phyloP scores from a whole-genome alignment of 495 filamentous ascomycete species.

The Pseudevernia furfuracea region DNA sequence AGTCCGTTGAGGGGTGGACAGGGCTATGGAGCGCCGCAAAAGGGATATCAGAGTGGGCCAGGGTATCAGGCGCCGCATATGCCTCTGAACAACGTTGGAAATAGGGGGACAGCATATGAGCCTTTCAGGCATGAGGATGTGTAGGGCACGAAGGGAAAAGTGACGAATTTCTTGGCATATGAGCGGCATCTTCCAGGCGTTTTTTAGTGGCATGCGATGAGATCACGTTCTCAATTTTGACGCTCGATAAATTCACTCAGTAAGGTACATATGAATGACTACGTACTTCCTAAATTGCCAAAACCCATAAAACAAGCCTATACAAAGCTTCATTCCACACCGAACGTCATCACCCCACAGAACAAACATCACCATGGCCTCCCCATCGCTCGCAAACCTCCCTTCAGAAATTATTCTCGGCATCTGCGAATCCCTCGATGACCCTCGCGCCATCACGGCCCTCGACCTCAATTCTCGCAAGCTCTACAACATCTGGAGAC shows the following conservation, averaged over 20 bases:
- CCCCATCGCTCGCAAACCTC: not conserved
- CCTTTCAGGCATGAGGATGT: constrained; percentile 33
- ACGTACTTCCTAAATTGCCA: not conserved
- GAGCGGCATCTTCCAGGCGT: constrained; percentile 16
- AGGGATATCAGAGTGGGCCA: constrained; percentile 18
- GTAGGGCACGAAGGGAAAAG: not conserved
- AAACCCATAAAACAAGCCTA: not conserved
- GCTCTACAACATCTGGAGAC: not conserved
- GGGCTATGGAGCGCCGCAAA: constrained; percentile 12
- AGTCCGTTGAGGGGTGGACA: constrained; percentile 21
- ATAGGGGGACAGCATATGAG: constrained; percentile 34
- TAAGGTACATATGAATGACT: no score
- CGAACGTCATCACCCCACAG: not conserved
- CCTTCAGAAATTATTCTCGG: not conserved
- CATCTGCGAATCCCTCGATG: not conserved
- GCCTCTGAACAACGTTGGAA: constrained; percentile 20
- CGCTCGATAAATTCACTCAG: no score
- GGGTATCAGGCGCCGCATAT: constrained; percentile 26
- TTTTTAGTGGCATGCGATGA: not conserved
- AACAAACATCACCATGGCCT: not conserved
- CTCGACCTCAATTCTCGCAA: not conserved
- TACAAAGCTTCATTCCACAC: no score
- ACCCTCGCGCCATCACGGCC: not conserved
- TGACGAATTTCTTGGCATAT: not conserved
- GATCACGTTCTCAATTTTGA: not conserved